These are phyloP conservation scores for Stellera chamaejasme DNA, from an alignment of 345 rosid species.

Conservation along the genomic window DNA sequence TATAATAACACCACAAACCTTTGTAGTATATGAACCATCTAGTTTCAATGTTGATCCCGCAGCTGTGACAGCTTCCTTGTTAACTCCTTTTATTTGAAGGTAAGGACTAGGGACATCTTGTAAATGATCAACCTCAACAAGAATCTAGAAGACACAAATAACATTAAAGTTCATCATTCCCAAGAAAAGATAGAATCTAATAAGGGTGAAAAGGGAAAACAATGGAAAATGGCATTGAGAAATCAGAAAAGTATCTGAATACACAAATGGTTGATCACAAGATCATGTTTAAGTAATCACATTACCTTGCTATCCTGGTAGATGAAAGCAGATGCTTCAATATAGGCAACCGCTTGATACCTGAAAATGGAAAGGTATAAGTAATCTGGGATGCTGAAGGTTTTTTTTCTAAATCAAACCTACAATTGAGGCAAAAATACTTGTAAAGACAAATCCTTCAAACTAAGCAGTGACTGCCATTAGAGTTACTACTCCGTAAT, in stretches of 20 bases:
- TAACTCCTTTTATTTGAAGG: conserved; percentile 93
- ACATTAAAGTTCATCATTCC: conserved; percentile 6
- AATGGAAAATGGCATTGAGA: too few species aligned
- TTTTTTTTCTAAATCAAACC: too few species aligned
- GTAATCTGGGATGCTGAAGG: neutral
- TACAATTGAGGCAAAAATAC: too few species aligned
- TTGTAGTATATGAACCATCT: conserved; percentile 92
- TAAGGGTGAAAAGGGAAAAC: too few species aligned
- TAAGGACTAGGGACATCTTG: conserved; percentile 76
- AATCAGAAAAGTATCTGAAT: too few species aligned
- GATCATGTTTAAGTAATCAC: neutral
- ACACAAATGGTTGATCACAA: too few species aligned
- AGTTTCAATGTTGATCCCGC: conserved; percentile 87
- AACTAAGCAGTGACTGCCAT: too few species aligned
- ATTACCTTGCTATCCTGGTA: conserved; percentile 95
- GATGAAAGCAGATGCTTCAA: conserved; percentile 90
- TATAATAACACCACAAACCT: conserved; percentile 39
- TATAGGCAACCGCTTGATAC: conserved; percentile 95
- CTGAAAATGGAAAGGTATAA: conserved; percentile 30
- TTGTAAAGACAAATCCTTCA: too few species aligned
- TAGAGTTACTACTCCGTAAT: too few species aligned
- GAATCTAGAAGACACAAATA: conserved; percentile 41
- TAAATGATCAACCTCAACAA: conserved; percentile 90
- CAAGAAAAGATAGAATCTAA: neutral
- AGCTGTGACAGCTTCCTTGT: conserved; percentile 85